Evolutionary conservation across 768 basidiomycete species (phyloP), one percentile per base, ranked within the genome.

Genomic region (Termitomyces sp.): DNA sequence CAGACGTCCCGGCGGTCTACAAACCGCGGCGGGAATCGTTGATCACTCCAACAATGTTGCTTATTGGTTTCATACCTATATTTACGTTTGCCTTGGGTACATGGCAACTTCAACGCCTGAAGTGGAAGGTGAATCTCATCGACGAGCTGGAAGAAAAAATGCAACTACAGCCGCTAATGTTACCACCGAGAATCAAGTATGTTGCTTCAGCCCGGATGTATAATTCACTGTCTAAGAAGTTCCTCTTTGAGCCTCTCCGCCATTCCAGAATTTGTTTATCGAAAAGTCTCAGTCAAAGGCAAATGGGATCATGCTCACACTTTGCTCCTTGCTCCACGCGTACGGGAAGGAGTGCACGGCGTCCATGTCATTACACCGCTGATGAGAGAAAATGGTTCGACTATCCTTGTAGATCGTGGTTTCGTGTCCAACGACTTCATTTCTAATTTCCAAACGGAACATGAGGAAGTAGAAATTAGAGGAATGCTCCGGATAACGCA

Each of bases 111-210:
- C 83, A 92, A 64, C 84, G 97, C 48, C 80, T 98, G 31, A 83
- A 91, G 69, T 99, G 97, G 97, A 99, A 99, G 72, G 77, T 96
- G 46, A 83, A 84, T 53, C 79, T 99, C 51, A 98, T 98, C 60
- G 92, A 97, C 62, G 92, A 98, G 65, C 78, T 98, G 36, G 90
- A 97, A 68, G 86, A 91, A 71, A 96, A 97, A 72, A 74, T 98
- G 36, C 80, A 88, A 60, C 78, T 88, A 16, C 84, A 82, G 32
- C 88, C 96, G 0, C 81, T 99, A 56, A 66, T 76, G 26, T 74
- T 99, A 29, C 97, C 97, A 1, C 80, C 79, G 46, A 83, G 83
- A 71, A 86, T 99, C 73, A 94, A 98, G 96, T 97, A 69, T 65
- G 81, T 74, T 52, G 16, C 32, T 32, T 34, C 29, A 20, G 20